These are phyloP conservation scores for Penicillium sp. DNA, from an alignment of 2,329 filamentous ascomycete genomes.

Conservation along the genomic window DNA sequence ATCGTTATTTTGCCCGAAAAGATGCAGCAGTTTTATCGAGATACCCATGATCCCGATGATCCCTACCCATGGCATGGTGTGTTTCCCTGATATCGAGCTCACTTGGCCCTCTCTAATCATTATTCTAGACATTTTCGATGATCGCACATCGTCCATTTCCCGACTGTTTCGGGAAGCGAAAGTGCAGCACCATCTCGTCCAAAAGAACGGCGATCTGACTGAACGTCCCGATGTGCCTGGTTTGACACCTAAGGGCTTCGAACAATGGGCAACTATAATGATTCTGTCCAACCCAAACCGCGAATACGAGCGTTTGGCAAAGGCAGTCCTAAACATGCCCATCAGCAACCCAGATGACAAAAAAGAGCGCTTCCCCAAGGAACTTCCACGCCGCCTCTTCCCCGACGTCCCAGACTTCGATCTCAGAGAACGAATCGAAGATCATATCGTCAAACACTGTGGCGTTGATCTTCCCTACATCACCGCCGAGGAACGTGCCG, in stretches of 20 bases:
- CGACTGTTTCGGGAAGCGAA: constrained; percentile 58
- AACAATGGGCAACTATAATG: constrained; percentile 70
- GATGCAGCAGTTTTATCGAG: constrained; percentile 71
- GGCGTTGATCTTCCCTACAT: constrained; percentile 48
- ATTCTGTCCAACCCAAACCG: constrained; percentile 75
- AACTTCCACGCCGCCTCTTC: constrained; percentile 72
- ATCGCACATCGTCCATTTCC: constrained; percentile 55
- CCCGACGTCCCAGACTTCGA: constrained; percentile 60
- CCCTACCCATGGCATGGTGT: constrained; percentile 68
- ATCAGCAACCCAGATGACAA: constrained; percentile 67
- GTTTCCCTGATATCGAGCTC: not conserved
- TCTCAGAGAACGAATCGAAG: constrained; percentile 61
- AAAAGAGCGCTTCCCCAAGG: constrained; percentile 74
- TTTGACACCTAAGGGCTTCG: constrained; percentile 68
- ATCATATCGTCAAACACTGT: constrained; percentile 58
- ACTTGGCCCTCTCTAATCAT: constrained; percentile 10
- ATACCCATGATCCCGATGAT: constrained; percentile 65
- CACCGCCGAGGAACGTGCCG: constrained; percentile 38
- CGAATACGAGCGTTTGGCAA: constrained; percentile 70
- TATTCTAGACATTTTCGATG: constrained; percentile 55
- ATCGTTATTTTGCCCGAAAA: constrained; percentile 76
- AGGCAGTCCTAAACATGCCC: constrained; percentile 69
- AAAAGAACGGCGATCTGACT: constrained; percentile 46
- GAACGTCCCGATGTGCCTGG: constrained; percentile 62
- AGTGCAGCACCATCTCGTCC: constrained; percentile 66